Evolutionary conservation across 2,329 filamentous ascomycete species (phyloP), one percentile per base, ranked within the genome.

Genomic region (Grosmannia serpens): DNA sequence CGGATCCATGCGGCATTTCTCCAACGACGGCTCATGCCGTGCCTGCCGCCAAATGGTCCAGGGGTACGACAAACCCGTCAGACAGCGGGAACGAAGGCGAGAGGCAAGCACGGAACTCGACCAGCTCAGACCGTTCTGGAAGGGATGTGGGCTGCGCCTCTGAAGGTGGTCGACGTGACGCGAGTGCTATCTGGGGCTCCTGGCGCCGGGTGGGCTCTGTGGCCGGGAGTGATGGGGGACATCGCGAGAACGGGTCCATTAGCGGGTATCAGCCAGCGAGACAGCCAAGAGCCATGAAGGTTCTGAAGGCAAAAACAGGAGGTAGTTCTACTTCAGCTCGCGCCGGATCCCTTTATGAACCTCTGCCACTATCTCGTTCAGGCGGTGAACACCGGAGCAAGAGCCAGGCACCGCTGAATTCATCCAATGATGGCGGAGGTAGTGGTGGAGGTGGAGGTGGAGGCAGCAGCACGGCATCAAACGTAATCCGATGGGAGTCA

Each of bases 221-320:
- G 1, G 75, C 74, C 56, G 76, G 77, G 7, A 67, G 74, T 55
- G 85, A 87, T 49, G 77, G 75, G 65, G 73, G 75, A 11, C 69
- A 70, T n/a, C 79, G 76, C 59, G 81, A 83, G 61, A 76, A 72
- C 63, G 72, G 73, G 2, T 78, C 78, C 57, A 70, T 82, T 63
- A 85, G 83, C 65, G 84, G 85, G 29, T 89, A 90, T 67, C 86
- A 89, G 68, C 86, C 85, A 65, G 77, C 85, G 63, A 73, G 83
- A 67, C 77, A 84, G 22, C 73, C 79, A 20, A 82, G 87, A 55
- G 85, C 84, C 55, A 97, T 97, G 87, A 97, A 96, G 75, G 87
- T 96, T 1, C 77, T 97, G 56, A 90, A 91, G 67, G 85, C 92
- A 1, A 94, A 90, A 69, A 77, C 85, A 7, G 58, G 61, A 9